Base-by-base conservation (phyloP, 2,329 filamentous ascomycete genomes). In the Botrytis pseudocinerea region DNA sequence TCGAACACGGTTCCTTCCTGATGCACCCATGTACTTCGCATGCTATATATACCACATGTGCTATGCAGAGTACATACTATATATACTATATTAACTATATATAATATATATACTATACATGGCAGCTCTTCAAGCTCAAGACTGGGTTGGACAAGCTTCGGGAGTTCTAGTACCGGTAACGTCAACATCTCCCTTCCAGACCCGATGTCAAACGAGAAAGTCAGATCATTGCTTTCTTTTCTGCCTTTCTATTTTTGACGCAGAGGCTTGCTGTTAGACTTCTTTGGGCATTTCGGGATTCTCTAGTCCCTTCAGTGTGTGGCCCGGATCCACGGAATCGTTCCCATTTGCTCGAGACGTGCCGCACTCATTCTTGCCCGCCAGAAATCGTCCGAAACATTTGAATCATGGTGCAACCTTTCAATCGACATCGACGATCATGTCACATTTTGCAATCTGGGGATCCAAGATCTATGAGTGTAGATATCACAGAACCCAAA, bases 321-420 rank as follows among this genome's bases (percentile, higher is more conserved):
- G 64, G 46, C 51, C 46, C 46, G 64, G 46, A 20, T 40, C 14
- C 9, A n/a, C 16, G 63, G 63, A 66, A 66, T 38, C 35, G n/a
- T 12, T 66, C 63, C 63, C 63, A 66, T 66, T 65, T 51, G 44
- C 44, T 66, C 63, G 35, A 51, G 22, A 38, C 51, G 14, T 38
- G 44, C 63, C 63, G 63, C 44, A 38, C 35, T 48, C 63, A 38
- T n/a, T 42, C 40, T 8, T 35, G 44, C 38, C 61, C 38, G 61
- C 28, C 61, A 48, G 51, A 40, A 63, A 44, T 63, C 32, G 63
- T 51, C 63, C 63, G 63, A 66, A 66, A 66, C 63, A 66, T 66
- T 14, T 48, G 28, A 51, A 32, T 18, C 42, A 51, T 25, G 2
- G 44, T 66, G 63, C 40, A n/a, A 66, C 44, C 4, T 28, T 5